Conservation (phyloP, 805 yeast species). For the Kodamaea nitidulidarum region DNA sequence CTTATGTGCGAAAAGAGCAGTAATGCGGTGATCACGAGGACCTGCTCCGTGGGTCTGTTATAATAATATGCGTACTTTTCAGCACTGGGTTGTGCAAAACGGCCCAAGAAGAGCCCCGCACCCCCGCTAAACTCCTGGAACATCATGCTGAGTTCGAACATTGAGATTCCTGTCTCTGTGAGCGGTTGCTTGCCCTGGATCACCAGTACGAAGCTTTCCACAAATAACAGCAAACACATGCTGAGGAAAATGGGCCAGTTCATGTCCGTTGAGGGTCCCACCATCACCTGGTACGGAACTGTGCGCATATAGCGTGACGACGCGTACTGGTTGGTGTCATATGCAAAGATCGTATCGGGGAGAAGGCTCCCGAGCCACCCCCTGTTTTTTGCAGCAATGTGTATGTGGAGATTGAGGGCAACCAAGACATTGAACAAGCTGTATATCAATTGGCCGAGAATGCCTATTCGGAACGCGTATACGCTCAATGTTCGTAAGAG, state of each 20-base stretch:
- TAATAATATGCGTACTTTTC: slow-evolving; percentile 1
- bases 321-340: slow-evolving; percentile 19
- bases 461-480: slow-evolving; percentile 26
- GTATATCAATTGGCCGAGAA: slow-evolving; percentile 22
- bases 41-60: slow-evolving; percentile 49
- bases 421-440: slow-evolving; percentile 28
- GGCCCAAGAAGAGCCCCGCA: slow-evolving; percentile 14
- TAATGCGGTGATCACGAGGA: slow-evolving; percentile 48
- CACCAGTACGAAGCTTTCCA: slow-evolving; percentile 62
- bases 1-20: slow-evolving; percentile 56
- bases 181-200: slow-evolving; percentile 52
- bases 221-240: slow-evolving; percentile 57
- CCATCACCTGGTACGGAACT: slow-evolving; percentile 22
- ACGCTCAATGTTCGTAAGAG: slow-evolving; percentile 19
- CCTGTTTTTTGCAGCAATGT: slow-evolving; percentile 7
- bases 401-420: slow-evolving; percentile 25
- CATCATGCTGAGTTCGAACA: slow-evolving; percentile 72
- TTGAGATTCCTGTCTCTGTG: slow-evolving; percentile 63
- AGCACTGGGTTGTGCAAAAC: slow-evolving; percentile 5
- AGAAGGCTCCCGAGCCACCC: slow-evolving; percentile 6
- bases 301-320: slow-evolving; percentile 28
- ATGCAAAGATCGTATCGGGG: slow-evolving; percentile 20
- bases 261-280: slow-evolving; percentile 50
- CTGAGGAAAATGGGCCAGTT: slow-evolving; percentile 57
- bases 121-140: slow-evolving; percentile 64